A percentile compares a stretch with the other conserved stretches of the same genome.
These are phyloP conservation scores for Paraconiothyrium sp. DNA, from an alignment of 2,329 filamentous ascomycete species.

Conservation along the genomic window DNA sequence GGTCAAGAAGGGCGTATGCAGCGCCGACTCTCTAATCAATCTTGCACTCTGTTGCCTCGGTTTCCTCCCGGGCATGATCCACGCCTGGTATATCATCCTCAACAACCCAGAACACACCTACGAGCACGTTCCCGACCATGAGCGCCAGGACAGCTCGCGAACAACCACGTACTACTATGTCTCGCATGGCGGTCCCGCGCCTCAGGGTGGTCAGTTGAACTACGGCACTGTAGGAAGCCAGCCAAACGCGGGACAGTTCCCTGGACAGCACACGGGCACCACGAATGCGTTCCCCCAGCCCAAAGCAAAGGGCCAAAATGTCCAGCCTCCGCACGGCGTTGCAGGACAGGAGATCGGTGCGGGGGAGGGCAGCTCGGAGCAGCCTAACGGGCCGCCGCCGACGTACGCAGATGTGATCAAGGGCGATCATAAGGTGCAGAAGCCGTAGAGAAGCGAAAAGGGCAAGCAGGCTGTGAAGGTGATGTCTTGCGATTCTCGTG, in stretches of 20 bases:
- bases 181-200: constrained; percentile 39
- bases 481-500: not conserved
- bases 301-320: constrained; percentile 22
- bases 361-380: constrained; percentile 39
- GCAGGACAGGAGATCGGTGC: constrained; percentile 22
- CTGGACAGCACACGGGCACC: constrained; percentile 50
- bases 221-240: constrained; percentile 55
- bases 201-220: constrained; percentile 25
- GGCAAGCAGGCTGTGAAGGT: not conserved
- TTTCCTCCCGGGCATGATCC: constrained; percentile 82
- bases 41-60: constrained; percentile 77
- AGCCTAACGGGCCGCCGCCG: constrained; percentile 69
- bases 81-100: constrained; percentile 98
- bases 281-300: constrained; percentile 42
- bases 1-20: constrained; percentile 95
- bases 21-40: constrained; percentile 92
- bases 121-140: constrained; percentile 66
- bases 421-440: constrained; percentile 90
- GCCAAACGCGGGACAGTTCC: constrained; percentile 53
- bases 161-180: constrained; percentile 84
- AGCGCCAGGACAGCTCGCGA: constrained; percentile 60
- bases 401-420: constrained; percentile 90
- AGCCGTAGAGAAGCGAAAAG: constrained; percentile 25
- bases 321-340: constrained; percentile 26
- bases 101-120: constrained; percentile 82